phyloP scores from a whole-genome alignment of 139 green algal species.

The Chlorella ohadii region DNA sequence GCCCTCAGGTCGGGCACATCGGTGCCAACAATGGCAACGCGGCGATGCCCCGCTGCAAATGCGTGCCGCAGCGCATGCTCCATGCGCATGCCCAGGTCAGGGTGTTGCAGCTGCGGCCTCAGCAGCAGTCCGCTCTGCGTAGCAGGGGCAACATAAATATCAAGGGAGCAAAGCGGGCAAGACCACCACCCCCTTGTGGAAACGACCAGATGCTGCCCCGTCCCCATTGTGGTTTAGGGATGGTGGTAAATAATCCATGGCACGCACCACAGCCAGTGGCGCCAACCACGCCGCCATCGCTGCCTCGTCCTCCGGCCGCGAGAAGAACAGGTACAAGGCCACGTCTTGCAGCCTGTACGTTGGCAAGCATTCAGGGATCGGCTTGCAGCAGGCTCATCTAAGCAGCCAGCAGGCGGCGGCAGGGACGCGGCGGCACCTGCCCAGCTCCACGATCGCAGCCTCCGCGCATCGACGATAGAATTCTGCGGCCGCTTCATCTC shows the following conservation, averaged over 20 bases:
- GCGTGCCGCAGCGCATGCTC: constrained; percentile 49
- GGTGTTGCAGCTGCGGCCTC: constrained; percentile 48
- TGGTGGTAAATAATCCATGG: too few relatives aligned
- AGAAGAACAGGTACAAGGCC: constrained; percentile 50
- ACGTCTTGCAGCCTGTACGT: neutral
- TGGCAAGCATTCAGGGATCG: too few relatives aligned
- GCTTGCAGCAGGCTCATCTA: too few relatives aligned
- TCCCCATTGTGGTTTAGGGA: too few relatives aligned
- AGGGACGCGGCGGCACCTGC: constrained; percentile 39
- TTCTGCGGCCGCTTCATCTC: constrained; percentile 41
- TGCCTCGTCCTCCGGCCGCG: constrained; percentile 40
- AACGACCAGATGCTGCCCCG: too few relatives aligned
- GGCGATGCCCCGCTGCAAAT: constrained; percentile 4
- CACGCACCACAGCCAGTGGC: neutral
- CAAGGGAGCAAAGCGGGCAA: too few relatives aligned
- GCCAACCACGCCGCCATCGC: constrained; percentile 51
- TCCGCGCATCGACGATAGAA: constrained; percentile 72
- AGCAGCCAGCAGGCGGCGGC: too few relatives aligned
- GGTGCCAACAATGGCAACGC: constrained; percentile 68
- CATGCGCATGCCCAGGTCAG: constrained; percentile 66
- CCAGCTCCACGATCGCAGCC: constrained; percentile 43
- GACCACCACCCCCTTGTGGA: too few relatives aligned
- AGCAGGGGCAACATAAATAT: too few relatives aligned
- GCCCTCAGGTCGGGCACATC: constrained; percentile 71
- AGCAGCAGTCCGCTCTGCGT: neutral